Base-by-base conservation (phyloP, 768 basidiomycete genomes). In the Leccinum sublutescens region DNA sequence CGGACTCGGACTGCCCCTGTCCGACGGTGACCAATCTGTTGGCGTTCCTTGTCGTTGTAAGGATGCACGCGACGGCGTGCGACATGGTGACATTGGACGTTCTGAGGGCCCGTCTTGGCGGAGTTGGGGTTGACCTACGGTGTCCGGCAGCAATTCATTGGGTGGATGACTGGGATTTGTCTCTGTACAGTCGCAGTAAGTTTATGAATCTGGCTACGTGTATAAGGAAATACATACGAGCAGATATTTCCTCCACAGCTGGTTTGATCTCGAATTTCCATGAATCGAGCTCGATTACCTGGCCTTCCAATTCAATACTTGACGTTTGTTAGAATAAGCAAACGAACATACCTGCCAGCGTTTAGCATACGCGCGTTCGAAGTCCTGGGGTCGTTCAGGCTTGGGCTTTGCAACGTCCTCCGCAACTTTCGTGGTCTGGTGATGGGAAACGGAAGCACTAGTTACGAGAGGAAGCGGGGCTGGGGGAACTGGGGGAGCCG, bases 1-100 rank as follows among this genome's bases (percentile, higher is more conserved):
- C 4, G 66, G 58, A 54, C 62, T 71, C 3, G 66, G 57, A 55
- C 63, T 73, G 7, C 68, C 66, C 19, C 61, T 62, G 10, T 57
- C 52, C 10, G 73, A 73, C 34, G 50, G 55, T 9, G 73, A 69
- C 72, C 72, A 73, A 27, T 71, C 56, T n/a, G 73, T 62, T n/a
- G 72, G 74, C 5, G 72, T 73, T 31, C 64, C 69, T 62, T 65
- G 66, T 12, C 17, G 54, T 45, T 12, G 62, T 12, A 23, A 31
- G n/a, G 62, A 38, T 23, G 56, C 33, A 9, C 57, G 59, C 7
- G 62, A 55, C 25, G 60, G 57, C n/a, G 59, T 63, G 34, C 55
- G 62, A 38, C 15, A 47, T 31, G 34, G 58, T 31, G 59, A n/a
- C 5, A 43, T 29, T 7, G 55, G 55, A 29, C 14, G 33, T 50